Percentiles rank a stretch among this genome's conserved stretches.
Evolutionary conservation across 2,329 filamentous ascomycete genomes (phyloP).

Genomic region (Tolypocladium endophyticum): DNA sequence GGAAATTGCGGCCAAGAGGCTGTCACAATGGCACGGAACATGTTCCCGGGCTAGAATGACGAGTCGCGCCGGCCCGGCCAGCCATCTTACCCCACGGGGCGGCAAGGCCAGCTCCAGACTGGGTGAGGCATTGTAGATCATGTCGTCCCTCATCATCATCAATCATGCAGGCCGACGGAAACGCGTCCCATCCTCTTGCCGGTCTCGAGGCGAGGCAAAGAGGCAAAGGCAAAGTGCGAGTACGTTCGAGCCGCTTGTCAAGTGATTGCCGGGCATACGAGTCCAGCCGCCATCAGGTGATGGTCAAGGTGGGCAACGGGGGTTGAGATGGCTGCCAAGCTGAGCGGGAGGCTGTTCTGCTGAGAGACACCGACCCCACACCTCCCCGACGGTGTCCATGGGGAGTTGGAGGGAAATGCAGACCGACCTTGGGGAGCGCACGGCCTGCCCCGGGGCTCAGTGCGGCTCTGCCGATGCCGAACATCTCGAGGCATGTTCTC

Average conservation of each 20-base stretch:
- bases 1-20: not conserved
- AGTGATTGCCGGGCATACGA: not conserved
- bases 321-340: not conserved
- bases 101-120: not conserved
- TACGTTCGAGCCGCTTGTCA: not conserved
- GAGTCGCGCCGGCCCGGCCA: not conserved
- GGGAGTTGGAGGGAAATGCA: not conserved
- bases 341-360: not conserved
- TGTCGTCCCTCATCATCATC: not conserved
- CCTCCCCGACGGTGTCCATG: not conserved
- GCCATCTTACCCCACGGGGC: not conserved
- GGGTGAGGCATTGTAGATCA: not conserved
- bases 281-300: not conserved
- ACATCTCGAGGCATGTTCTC: not conserved
- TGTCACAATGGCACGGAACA: not conserved
- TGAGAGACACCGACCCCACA: not conserved
- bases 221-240: not conserved
- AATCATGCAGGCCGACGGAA: not conserved
- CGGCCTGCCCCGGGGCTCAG: not conserved
- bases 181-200: not conserved
- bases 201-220: not conserved
- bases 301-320: not conserved
- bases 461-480: not conserved
- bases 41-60: not conserved
- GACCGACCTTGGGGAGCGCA: not conserved